Percentiles rank a stretch among this genome's conserved stretches.
These are phyloP conservation scores for Sarcodon sp. DNA, from an alignment of 768 basidiomycete species.

Conservation along the genomic window DNA sequence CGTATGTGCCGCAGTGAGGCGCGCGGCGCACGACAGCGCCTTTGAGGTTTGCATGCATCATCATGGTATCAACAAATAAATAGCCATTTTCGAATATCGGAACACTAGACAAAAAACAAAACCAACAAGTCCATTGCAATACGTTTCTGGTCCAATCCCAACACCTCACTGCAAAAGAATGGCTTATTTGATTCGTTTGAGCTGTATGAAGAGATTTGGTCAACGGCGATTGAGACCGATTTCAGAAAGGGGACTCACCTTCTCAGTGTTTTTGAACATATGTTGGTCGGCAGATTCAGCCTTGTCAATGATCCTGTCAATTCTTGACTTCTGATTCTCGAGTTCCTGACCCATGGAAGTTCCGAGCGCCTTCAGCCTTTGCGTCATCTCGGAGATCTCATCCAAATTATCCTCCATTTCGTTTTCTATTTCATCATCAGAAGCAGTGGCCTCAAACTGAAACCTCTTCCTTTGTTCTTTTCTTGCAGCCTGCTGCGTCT, in stretches of 20 bases:
- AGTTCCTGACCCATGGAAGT: constrained; percentile 82
- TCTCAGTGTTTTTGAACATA: constrained; percentile 73
- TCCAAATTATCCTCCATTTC: constrained; percentile 88
- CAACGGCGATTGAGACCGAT: not conserved
- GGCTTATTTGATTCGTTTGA: constrained; percentile 22
- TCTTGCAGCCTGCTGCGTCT: constrained; percentile 36
- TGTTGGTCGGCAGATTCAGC: constrained; percentile 61
- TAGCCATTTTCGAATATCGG: too few relatives aligned
- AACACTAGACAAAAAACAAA: too few relatives aligned
- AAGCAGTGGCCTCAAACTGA: constrained; percentile 84
- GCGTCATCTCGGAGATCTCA: constrained; percentile 70
- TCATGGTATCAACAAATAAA: too few relatives aligned
- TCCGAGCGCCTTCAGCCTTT: constrained; percentile 67
- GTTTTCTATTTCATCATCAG: constrained; percentile 91
- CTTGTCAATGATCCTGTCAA: constrained; percentile 70
- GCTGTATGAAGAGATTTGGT: constrained; percentile 11
- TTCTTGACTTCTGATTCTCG: constrained; percentile 71
- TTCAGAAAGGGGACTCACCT: constrained; percentile 29
- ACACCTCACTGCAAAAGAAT: too few relatives aligned
- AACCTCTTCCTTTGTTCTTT: constrained; percentile 72
- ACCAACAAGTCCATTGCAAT: too few relatives aligned
- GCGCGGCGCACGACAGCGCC: too few relatives aligned
- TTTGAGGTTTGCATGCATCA: too few relatives aligned
- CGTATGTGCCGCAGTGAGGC: too few relatives aligned
- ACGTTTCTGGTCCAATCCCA: too few relatives aligned